Evolutionary conservation across 768 basidiomycete genomes (phyloP), one percentile per base, ranked within the genome.

Genomic region (Mycena olivaceomarginata): DNA sequence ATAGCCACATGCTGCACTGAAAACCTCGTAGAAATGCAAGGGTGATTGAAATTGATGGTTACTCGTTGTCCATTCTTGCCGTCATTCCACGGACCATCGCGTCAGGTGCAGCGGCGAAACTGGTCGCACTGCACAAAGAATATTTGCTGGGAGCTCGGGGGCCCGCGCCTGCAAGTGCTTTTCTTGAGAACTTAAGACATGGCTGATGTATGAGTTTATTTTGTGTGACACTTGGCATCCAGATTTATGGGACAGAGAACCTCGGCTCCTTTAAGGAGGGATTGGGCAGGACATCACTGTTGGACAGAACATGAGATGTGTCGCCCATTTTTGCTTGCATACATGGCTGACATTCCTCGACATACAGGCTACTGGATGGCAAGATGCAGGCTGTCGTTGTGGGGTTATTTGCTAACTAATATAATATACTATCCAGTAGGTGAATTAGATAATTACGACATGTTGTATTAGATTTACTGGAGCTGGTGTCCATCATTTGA

Each of bases 11-110:
- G 20, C 1, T 2, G 20, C 16, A 2, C 65, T 66, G 16, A 68
- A 22, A 7, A 6, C 15, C 12, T 40, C 16, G 5, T 41, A 68
- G 67, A 51, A 68, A 68, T 40, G 67, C 51, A 15, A 68, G 51
- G 39, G 67, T 56, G 12, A 63, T 63, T n/a, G 62, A 63, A 31
- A 63, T 65, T 7, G 63, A 65, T 20, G 63, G 63, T 11, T 25
- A 65, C 15, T 45, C 63, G 2, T 22, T 65, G 3, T 65, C 63
- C 7, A 65, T 65, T 12, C 22, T 41, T 12, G 63, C 63, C 40
- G 63, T 65, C n/a, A 20, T 60, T 39, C 59, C 59, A 31, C 2
- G 31, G 18, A 39, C 59, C 5, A 31, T 60, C 6, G 59, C 59
- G 15, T 31, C 59, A 15, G 37, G 59, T 6, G 59, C 59, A 16